A percentile compares a stretch with the other conserved stretches of the same genome.
Evolutionary conservation across 1,284 basidiomycete genomes (phyloP).

Genomic region (Sparassis latifolia): DNA sequence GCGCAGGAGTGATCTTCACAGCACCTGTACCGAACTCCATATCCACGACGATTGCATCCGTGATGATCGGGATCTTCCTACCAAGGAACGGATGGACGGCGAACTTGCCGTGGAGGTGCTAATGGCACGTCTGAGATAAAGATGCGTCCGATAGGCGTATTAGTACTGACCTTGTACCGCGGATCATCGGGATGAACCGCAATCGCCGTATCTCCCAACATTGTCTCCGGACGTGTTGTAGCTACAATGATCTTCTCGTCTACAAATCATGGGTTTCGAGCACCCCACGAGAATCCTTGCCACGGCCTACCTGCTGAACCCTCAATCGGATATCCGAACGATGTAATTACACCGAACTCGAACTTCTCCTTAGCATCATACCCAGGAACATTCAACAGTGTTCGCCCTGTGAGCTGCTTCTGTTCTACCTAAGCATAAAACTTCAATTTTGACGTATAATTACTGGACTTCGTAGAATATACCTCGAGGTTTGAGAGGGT

Average conservation of each 20-base stretch:
- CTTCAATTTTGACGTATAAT: not conserved
- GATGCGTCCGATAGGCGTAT: not conserved
- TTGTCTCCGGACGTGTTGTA: conserved; percentile 97
- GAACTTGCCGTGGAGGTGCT: conserved; percentile 91
- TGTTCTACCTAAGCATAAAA: conserved; percentile 74
- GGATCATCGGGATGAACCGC: conserved; percentile 94
- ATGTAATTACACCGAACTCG: conserved; percentile 96
- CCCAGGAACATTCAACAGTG: conserved; percentile 86
- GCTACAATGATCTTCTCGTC: conserved; percentile 94
- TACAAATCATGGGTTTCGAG: conserved; percentile 14
- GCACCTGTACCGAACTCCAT: conserved; percentile 98
- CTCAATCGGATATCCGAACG: conserved; percentile 92
- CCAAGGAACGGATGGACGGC: conserved; percentile 88
- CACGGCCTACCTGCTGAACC: conserved; percentile 44
- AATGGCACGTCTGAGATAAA: not conserved
- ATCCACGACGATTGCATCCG: conserved; percentile 79
- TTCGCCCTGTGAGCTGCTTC: conserved; percentile 86
- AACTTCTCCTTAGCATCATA: conserved; percentile 94
- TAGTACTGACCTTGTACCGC: conserved; percentile 63
- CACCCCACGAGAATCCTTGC: not conserved
- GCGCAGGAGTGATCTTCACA: conserved; percentile 99
- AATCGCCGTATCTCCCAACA: conserved; percentile 97
- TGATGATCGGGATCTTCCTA: conserved; percentile 85
- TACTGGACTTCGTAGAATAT: not conserved
- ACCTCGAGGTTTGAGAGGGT: conserved; percentile 96